Evolutionary conservation across 1,284 basidiomycete species (phyloP).

Genomic region (Trichosporon sp.): DNA sequence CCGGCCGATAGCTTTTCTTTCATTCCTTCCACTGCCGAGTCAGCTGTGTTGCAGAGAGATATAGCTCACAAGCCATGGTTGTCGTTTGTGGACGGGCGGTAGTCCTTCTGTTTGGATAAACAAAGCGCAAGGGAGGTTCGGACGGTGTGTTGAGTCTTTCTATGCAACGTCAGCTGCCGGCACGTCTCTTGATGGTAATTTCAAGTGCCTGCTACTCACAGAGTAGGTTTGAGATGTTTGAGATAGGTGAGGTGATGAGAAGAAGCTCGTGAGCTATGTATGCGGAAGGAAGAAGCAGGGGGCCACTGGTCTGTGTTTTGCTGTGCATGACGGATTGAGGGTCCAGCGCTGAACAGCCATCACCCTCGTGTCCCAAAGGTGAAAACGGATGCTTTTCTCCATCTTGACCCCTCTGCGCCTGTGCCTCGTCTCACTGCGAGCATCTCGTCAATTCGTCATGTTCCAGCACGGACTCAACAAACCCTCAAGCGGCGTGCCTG

Average conservation of each 20-base stretch:
- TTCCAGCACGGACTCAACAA: background rate
- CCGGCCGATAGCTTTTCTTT: conserved; percentile 16
- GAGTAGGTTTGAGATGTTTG: conserved; percentile 2
- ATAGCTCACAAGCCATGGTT: conserved; percentile 5
- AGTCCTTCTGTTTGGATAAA: background rate
- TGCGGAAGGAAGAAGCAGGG: background rate
- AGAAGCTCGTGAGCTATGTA: background rate
- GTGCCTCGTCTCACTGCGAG: background rate
- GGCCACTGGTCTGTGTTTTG: conserved; percentile 2
- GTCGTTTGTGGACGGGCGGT: background rate
- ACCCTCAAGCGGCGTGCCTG: background rate
- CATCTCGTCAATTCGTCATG: background rate
- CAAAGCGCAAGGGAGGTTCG: background rate
- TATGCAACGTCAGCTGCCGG: background rate
- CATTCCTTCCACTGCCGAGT: background rate
- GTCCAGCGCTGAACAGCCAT: conserved; percentile 8
- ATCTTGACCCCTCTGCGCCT: background rate
- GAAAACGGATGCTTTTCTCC: background rate
- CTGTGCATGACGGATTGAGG: conserved; percentile 21
- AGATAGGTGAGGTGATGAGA: background rate
- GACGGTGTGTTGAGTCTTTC: background rate
- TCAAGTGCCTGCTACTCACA: background rate
- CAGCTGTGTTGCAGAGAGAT: background rate
- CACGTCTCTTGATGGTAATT: too few relatives aligned
- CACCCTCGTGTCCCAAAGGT: background rate